These are phyloP conservation scores for Saccharomyces hybrid DNA, from an alignment of 1,139 yeast species.

Conservation along the genomic window DNA sequence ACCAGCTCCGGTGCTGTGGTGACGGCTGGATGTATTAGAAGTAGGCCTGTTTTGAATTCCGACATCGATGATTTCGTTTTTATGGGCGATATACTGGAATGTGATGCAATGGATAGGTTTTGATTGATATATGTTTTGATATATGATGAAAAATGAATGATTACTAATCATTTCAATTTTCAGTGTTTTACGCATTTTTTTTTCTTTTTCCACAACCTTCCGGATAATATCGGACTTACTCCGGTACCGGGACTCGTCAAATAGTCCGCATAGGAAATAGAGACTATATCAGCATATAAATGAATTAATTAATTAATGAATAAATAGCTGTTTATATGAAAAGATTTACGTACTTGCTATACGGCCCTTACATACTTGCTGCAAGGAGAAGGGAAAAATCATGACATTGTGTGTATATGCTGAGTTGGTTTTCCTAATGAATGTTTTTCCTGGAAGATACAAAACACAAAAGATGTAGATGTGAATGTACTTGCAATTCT, in stretches of 20 bases:
- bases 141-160: not conserved
- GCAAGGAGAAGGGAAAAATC: not conserved
- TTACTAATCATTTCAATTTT: constrained; percentile 1
- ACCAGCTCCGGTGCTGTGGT: constrained; percentile 53
- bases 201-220: constrained; percentile 6
- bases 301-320: not conserved
- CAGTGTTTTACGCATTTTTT: not conserved
- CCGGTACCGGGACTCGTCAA: not conserved
- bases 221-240: constrained; percentile 3
- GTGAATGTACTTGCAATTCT: not conserved
- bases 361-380: not conserved
- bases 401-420: not conserved
- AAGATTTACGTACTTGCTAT: not conserved
- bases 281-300: not conserved
- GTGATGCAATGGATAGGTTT: not conserved
- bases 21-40: constrained; percentile 65
- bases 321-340: not conserved
- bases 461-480: not conserved
- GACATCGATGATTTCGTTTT: constrained; percentile 8
- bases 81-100: not conserved
- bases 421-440: not conserved
- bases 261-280: not conserved
- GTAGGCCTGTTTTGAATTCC: constrained; percentile 34
- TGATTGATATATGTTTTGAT: not conserved
- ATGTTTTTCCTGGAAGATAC: not conserved